Conservation (phyloP, 2,329 filamentous ascomycete species). For the Talaromyces verruculosus region DNA sequence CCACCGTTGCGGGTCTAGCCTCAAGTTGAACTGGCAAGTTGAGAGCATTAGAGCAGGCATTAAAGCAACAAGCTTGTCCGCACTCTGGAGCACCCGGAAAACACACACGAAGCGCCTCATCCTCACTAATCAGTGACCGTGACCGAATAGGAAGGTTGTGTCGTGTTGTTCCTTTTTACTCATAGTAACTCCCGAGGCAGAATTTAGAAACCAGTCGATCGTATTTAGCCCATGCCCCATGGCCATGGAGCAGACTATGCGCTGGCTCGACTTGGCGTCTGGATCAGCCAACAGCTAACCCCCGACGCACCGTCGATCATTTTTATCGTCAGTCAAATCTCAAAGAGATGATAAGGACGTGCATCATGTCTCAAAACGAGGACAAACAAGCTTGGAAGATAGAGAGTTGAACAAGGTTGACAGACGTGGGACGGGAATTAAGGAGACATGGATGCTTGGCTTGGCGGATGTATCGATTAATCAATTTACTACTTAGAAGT, state of each 20-base stretch:
- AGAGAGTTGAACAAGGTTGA: not conserved
- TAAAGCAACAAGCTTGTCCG: not conserved
- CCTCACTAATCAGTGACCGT: not conserved
- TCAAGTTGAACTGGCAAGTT: not conserved
- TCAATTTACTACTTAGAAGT: too few relatives aligned
- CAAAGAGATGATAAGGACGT: not conserved
- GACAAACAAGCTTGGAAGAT: not conserved
- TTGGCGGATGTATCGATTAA: not conserved
- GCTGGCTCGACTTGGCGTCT: constrained; percentile 1
- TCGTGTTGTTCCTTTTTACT: not conserved
- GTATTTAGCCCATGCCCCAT: not conserved
- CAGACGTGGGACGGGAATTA: not conserved
- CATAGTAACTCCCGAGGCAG: not conserved
- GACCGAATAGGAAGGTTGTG: not conserved
- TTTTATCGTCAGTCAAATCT: not conserved
- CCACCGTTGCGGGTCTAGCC: constrained; percentile 4
- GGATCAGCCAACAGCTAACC: not conserved
- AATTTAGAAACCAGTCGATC: not conserved
- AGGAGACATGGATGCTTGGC: not conserved
- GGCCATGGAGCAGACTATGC: not conserved
- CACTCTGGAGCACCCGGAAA: not conserved
- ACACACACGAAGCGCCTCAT: not conserved
- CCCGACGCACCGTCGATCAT: not conserved
- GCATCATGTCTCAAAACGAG: not conserved
- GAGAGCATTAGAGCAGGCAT: not conserved